Conservation (phyloP, 75 land plant genomes). For the Cryptomeria japonica region DNA sequence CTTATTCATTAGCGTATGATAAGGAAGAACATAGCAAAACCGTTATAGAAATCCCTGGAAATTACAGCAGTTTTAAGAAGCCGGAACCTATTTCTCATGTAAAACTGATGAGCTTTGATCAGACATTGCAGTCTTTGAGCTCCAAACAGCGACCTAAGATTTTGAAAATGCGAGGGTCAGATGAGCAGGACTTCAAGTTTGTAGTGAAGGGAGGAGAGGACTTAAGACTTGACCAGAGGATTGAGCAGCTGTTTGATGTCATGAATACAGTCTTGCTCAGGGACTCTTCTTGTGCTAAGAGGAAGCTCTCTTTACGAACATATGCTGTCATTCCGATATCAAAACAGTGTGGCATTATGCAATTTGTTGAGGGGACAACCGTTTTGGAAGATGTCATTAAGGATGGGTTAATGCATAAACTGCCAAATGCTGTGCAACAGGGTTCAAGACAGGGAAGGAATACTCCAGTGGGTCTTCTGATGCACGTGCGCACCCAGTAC, state of each 20-base stretch:
- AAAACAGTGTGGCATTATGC: slow-evolving; percentile 47
- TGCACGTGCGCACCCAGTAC: slow-evolving; percentile 23
- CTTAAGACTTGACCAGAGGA: slow-evolving; percentile 51
- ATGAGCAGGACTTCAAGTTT: slow-evolving; percentile 53
- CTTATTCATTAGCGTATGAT: slow-evolving; percentile 5
- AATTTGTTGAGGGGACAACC: slow-evolving; percentile 54
- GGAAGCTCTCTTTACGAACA: slow-evolving; percentile 39
- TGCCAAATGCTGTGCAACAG: slow-evolving; percentile 11
- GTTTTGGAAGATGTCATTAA: slow-evolving; percentile 48
- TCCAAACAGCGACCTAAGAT: slow-evolving; percentile 57
- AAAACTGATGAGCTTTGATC: slow-evolving; percentile 46
- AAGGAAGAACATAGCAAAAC: slow-evolving; percentile 8
- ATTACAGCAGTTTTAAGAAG: slow-evolving; percentile 25
- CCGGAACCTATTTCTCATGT: slow-evolving; percentile 28
- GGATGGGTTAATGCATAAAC: slow-evolving; percentile 31
- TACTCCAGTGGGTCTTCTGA: slow-evolving; percentile 17
- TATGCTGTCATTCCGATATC: slow-evolving; percentile 52
- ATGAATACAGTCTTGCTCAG: slow-evolving; percentile 41
- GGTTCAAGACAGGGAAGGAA: slow-evolving; percentile 16
- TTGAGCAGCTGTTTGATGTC: slow-evolving; percentile 52
- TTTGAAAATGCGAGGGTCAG: slow-evolving; percentile 57
- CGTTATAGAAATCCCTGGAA: slow-evolving; percentile 43
- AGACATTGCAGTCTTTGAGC: slow-evolving; percentile 33
- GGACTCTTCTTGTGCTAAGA: slow-evolving; percentile 34
- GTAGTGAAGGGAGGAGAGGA: slow-evolving; percentile 59